Conservation (phyloP, 1,284 basidiomycete species). For the Apiotrichum domesticum region DNA sequence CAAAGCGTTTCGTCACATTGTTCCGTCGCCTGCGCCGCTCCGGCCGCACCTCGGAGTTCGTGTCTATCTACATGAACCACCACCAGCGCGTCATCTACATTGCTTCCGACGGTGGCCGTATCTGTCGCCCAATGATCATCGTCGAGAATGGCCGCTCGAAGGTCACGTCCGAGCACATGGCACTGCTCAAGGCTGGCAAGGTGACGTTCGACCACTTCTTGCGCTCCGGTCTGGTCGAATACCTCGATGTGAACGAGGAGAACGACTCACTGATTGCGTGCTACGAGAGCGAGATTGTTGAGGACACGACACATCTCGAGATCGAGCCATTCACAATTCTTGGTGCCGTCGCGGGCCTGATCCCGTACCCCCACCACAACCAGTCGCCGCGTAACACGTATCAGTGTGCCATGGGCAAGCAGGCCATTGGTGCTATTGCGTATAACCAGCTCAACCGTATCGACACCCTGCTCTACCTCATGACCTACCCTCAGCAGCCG, state of each 20-base stretch:
- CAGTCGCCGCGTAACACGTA: conserved; percentile 99
- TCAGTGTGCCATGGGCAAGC: conserved; percentile 99
- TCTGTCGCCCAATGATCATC: conserved; percentile 97
- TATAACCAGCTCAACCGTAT: conserved; percentile 98
- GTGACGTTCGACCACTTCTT: conserved; percentile 94
- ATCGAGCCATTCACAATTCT: conserved; percentile 98
- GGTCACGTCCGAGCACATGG: conserved; percentile 76
- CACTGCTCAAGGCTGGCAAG: conserved; percentile 69
- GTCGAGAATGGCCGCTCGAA: conserved; percentile 76
- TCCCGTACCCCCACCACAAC: conserved; percentile 99
- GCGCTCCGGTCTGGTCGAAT: conserved; percentile 92
- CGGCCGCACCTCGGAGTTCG: conserved; percentile 90
- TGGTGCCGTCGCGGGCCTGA: conserved; percentile 94
- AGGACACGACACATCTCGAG: conserved; percentile 86
- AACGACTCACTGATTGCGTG: conserved; percentile 96
- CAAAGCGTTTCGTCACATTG: conserved; percentile 76
- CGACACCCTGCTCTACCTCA: conserved; percentile 95
- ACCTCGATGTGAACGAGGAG: conserved; percentile 98
- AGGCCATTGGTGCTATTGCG: conserved; percentile 98
- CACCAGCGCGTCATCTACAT: conserved; percentile 95
- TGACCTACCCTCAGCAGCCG: conserved; percentile 98
- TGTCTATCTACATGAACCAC: conserved; percentile 93
- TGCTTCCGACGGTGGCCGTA: conserved; percentile 93
- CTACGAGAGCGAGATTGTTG: conserved; percentile 81
- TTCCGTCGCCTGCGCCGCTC: conserved; percentile 90